Conservation (phyloP, 345 rosid genomes). For the Populus pruinosa region DNA sequence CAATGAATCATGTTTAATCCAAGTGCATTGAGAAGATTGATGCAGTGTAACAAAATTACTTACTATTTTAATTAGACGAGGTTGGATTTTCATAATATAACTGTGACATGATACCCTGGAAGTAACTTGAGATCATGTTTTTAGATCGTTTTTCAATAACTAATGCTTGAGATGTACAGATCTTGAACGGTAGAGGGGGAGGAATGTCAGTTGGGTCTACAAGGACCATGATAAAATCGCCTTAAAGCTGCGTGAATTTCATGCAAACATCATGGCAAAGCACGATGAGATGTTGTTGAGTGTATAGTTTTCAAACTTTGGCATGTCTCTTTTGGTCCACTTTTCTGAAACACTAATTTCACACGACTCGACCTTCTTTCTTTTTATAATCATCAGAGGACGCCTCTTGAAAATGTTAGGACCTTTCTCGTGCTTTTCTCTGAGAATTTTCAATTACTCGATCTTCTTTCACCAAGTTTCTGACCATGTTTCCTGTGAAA, state of each 20-base stretch:
- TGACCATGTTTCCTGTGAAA: neutral
- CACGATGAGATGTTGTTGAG: constrained; percentile 33
- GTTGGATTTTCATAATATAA: too few species aligned
- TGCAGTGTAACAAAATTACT: too few species aligned
- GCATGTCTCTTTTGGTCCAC: constrained; percentile 13
- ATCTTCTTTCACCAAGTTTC: neutral
- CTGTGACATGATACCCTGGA: too few species aligned
- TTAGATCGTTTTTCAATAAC: too few species aligned
- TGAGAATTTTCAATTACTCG: neutral
- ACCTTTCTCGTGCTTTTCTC: constrained; percentile 17
- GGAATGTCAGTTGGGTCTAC: constrained; percentile 14
- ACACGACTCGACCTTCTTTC: constrained; percentile 5
- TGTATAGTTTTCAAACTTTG: constrained; percentile 17
- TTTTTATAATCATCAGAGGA: neutral
- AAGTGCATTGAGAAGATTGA: neutral
- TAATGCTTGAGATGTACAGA: too few species aligned
- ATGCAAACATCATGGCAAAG: constrained; percentile 42
- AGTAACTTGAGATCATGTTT: too few species aligned
- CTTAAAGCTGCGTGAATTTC: constrained; percentile 25
- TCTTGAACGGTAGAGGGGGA: neutral
- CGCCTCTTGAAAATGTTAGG: constrained; percentile 23
- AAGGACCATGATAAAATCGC: constrained; percentile 6
- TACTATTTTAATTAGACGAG: too few species aligned
- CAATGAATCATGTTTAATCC: too few species aligned
- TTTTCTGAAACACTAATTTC: constrained; percentile 14